These are phyloP conservation scores for Porogramme epimiltina DNA, from an alignment of 1,284 basidiomycete genomes.

Conservation along the genomic window DNA sequence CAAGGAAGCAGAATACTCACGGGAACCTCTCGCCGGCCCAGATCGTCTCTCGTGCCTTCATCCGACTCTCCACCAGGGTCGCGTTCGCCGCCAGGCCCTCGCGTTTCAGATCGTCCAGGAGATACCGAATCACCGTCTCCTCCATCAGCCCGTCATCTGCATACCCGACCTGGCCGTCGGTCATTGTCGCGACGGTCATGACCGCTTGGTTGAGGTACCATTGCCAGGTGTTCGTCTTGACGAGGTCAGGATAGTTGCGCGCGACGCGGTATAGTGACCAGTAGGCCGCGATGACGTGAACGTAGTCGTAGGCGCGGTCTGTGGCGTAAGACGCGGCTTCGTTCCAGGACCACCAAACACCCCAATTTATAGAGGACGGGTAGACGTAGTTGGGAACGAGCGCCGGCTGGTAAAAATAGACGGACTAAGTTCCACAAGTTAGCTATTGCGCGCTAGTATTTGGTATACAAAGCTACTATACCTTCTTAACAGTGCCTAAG, in stretches of 20 bases:
- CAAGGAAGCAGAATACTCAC: conserved; percentile 34
- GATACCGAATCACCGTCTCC: conserved; percentile 52
- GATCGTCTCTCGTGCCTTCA: conserved; percentile 44
- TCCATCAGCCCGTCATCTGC: conserved; percentile 56
- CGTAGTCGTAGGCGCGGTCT: conserved; percentile 61
- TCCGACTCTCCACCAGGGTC: conserved; percentile 47
- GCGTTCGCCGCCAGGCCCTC: conserved; percentile 54
- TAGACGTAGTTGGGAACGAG: conserved; percentile 50
- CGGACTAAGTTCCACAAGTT: conserved; percentile 36
- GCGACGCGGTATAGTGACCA: conserved; percentile 62
- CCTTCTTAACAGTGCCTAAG: conserved; percentile 54
- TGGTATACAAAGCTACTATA: no score
- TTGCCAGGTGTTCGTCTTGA: conserved; percentile 49
- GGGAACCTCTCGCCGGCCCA: conserved; percentile 56
- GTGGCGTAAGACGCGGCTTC: conserved; percentile 48
- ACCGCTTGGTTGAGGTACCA: conserved; percentile 63
- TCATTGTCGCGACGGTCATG: conserved; percentile 50
- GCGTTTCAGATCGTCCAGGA: conserved; percentile 54
- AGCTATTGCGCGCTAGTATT: not conserved
- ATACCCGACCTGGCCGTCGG: conserved; percentile 47
- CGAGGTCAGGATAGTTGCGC: conserved; percentile 55
- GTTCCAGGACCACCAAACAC: conserved; percentile 63
- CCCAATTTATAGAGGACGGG: conserved; percentile 51
- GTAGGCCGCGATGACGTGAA: conserved; percentile 58
- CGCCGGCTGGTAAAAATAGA: conserved; percentile 55